Evolutionary conservation across 305 asterid genomes (phyloP).

Genomic region (Solanum hybrid): DNA sequence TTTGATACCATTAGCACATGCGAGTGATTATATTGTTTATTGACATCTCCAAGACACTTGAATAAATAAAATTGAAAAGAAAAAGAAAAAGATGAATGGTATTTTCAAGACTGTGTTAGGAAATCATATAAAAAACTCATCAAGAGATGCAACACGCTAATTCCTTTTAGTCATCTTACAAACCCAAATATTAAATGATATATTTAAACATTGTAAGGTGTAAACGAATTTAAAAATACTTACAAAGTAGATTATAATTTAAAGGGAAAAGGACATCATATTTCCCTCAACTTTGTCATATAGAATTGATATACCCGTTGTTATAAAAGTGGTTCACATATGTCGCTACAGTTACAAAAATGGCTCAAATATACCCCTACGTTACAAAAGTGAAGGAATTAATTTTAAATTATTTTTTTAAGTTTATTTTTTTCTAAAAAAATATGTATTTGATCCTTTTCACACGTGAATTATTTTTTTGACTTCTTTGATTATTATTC

Average conservation of each 20-base stretch:
- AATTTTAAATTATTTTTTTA: too few relatives aligned
- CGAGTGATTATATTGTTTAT: background rate
- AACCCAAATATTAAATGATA: background rate
- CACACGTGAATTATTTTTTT: too few relatives aligned
- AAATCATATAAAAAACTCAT: background rate
- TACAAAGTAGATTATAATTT: background rate
- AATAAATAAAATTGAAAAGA: too few relatives aligned
- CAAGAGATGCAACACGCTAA: background rate
- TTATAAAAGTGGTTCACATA: background rate
- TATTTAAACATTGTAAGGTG: background rate
- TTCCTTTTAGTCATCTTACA: background rate
- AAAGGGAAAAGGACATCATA: too few relatives aligned
- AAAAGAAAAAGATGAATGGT: background rate
- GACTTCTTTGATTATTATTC: too few relatives aligned
- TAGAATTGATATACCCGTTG: too few relatives aligned
- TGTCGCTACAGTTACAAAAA: too few relatives aligned
- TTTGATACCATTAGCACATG: background rate
- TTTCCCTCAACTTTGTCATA: too few relatives aligned
- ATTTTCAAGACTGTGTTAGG: background rate
- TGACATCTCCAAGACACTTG: background rate
- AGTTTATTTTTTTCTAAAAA: too few relatives aligned
- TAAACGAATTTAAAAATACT: background rate
- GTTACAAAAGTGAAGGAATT: too few relatives aligned
- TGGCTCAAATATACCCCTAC: background rate
- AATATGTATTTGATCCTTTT: too few relatives aligned